These are phyloP conservation scores for Kwoniella dejecticola DNA, from an alignment of 768 basidiomycete species.

Conservation along the genomic window DNA sequence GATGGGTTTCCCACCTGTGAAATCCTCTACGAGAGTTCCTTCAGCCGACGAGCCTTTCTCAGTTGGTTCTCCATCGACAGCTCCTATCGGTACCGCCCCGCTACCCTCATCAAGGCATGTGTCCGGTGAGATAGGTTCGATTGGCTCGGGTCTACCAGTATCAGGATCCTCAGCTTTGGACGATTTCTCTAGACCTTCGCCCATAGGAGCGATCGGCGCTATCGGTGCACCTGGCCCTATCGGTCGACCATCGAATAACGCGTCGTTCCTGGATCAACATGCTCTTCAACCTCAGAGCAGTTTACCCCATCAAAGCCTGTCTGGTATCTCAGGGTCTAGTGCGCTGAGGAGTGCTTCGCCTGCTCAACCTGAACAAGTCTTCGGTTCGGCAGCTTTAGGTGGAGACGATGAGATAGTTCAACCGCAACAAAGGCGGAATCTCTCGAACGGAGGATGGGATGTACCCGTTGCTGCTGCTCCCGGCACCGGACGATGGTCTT, in stretches of 20 bases:
- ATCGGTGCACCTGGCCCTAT: slow-evolving; percentile 27
- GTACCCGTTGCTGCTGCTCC: slow-evolving; percentile 29
- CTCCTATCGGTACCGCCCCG: slow-evolving; percentile 42
- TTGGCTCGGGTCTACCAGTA: slow-evolving; percentile 1
- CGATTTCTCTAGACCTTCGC: slow-evolving; percentile 15
- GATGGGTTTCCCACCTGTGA: slow-evolving; percentile 47
- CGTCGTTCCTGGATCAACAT: slow-evolving; percentile 17
- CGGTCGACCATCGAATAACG: slow-evolving; percentile 8
- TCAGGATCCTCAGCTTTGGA: slow-evolving; percentile 9
- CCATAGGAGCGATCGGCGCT: slow-evolving; percentile 26
- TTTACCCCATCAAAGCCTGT: slow-evolving; percentile 1
- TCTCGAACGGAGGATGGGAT: slow-evolving; percentile 42
- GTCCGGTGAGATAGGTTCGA: slow-evolving; percentile 20
- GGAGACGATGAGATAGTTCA: slow-evolving; percentile 54
- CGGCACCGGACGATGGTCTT: slow-evolving; percentile 31
- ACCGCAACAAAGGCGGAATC: slow-evolving; percentile 29
- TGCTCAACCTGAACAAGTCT: slow-evolving; percentile 40
- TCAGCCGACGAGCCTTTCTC: slow-evolving; percentile 48
- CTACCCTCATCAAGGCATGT: slow-evolving; percentile 15
- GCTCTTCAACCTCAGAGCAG: slow-evolving; percentile 10
- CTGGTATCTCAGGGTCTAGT: slow-evolving; percentile 9
- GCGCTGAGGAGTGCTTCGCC: slow-evolving; percentile 27
- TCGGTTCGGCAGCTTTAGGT: slow-evolving; percentile 53
- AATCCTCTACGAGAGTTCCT: slow-evolving; percentile 27
- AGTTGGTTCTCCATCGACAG: slow-evolving; percentile 20